Conservation (phyloP, 192 early-diverging fungal species). For the Allomyces macrogynus region DNA sequence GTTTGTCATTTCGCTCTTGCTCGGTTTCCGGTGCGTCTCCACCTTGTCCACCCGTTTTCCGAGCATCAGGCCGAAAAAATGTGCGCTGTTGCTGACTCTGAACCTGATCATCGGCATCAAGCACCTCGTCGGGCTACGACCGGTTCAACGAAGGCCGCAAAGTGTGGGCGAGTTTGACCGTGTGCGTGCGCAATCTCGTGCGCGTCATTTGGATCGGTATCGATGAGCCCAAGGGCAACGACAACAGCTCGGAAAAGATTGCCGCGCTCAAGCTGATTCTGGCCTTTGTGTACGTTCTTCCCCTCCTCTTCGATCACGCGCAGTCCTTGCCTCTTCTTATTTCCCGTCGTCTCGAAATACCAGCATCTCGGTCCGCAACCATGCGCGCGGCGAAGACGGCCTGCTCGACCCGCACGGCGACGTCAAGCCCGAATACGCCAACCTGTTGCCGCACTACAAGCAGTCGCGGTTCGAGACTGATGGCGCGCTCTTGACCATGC, state of each 20-base stretch:
- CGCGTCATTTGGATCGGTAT: conserved; percentile 57
- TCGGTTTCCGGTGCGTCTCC: conserved; percentile 6
- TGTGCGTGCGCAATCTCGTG: conserved; percentile 51
- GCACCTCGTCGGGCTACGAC: conserved; percentile 41
- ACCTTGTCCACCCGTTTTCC: conserved; percentile 4
- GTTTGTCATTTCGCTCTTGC: conserved; percentile 26
- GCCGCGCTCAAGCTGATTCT: conserved; percentile 53
- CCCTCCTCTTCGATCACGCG: neutral
- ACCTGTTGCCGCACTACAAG: neutral
- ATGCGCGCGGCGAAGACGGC: neutral
- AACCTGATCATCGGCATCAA: conserved; percentile 8
- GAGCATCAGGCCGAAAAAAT: neutral
- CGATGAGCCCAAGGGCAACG: conserved; percentile 21
- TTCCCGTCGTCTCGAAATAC: no score
- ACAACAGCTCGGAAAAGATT: conserved; percentile 37
- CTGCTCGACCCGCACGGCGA: neutral
- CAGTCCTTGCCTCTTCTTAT: no score
- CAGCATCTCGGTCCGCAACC: neutral
- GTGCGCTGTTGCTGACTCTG: neutral
- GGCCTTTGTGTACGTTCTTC: conserved; percentile 26
- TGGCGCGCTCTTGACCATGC: neutral
- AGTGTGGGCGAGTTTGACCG: conserved; percentile 50
- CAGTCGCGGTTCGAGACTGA: neutral
- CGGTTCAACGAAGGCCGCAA: conserved; percentile 77
- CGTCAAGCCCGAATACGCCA: neutral